Percentiles rank a stretch among this genome's conserved stretches.
These are phyloP conservation scores for Rhodotorula sp. DNA, from an alignment of 1,284 basidiomycete genomes.

Conservation along the genomic window DNA sequence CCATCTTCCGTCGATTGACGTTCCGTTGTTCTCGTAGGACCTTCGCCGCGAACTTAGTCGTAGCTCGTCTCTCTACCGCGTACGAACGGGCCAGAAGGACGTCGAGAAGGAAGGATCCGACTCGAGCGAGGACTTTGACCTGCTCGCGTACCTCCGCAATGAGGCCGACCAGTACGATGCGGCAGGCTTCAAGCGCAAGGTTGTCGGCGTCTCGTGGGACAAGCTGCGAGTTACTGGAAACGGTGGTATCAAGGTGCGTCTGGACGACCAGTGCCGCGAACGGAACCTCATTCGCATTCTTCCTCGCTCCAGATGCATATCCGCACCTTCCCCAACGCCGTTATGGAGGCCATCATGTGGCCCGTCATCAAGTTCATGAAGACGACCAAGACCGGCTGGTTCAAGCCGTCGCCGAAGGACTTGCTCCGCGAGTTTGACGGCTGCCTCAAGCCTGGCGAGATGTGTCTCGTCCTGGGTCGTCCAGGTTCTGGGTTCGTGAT, in stretches of 20 bases:
- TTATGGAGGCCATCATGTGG: conserved; percentile 59
- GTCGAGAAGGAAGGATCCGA: conserved; percentile 33
- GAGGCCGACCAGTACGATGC: conserved; percentile 60
- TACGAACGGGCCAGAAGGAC: conserved; percentile 37
- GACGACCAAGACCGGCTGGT: conserved; percentile 43
- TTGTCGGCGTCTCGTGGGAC: conserved; percentile 69
- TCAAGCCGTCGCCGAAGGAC: conserved; percentile 44
- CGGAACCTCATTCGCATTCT: neutral
- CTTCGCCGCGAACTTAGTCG: conserved; percentile 24
- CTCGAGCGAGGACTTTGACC: conserved; percentile 58
- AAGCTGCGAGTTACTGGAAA: conserved; percentile 56
- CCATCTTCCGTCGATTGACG: neutral
- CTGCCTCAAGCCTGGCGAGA: conserved; percentile 65
- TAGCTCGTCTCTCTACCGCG: conserved; percentile 32
- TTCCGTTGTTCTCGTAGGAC: neutral
- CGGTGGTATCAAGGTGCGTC: conserved; percentile 16
- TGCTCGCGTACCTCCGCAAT: conserved; percentile 71
- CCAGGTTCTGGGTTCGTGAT: conserved; percentile 46
- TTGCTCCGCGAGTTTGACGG: conserved; percentile 61
- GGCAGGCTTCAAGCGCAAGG: conserved; percentile 77
- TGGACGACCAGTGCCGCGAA: neutral
- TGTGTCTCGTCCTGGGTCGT: conserved; percentile 58
- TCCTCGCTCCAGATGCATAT: conserved; percentile 59
- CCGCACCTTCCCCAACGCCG: conserved; percentile 58
- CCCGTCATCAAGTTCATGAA: conserved; percentile 53